Base-by-base conservation (phyloP, 192 early-diverging fungal species). In the Umbelopsis sp. region DNA sequence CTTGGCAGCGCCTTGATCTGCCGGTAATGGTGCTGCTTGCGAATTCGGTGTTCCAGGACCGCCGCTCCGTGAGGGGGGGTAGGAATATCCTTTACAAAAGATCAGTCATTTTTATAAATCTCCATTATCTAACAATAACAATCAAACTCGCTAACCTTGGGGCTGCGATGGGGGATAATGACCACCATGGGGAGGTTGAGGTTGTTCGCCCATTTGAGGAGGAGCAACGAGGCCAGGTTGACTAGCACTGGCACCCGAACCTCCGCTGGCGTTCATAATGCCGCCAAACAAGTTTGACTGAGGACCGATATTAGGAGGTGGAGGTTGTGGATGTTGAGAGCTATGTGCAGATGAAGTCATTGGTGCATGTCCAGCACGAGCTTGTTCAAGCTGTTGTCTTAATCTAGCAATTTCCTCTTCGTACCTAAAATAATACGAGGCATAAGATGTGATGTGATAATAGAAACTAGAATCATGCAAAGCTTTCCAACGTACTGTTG, bases 371-470 rank as follows among this genome's bases (percentile, higher is more conserved):
- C 86, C 76, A 31, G 86, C 31, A 84, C 89, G 68, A 84, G 87
- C 45, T 41, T 86, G 84, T 66, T 98, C 95, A 5, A 97, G 85
- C 66, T 98, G 94, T 24, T 91, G 89, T 24, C 93, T 88, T 66
- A 97, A 80, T 36, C 90, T 85, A 38, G 80, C 79, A 71, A 97
- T 91, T 68, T 98, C 95, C 56, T 95, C 93, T 73, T 98, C 96
- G 70, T 82, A 83, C 69, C 87, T 88, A 70, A 22, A 38, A 72
- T 12, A 68, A 38, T 47, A 52, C n/a, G 45, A 52, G 4, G 8
- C 24, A 54, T 44, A 43, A 66, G 26, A 21, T 62, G 20, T 14
- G 52, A 25, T 21, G 11, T 9, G 1, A 44, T 14, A 43, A 25
- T 26, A 45, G 31, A 29, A 45, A 7, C 7, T 17, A 59, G 26